Evolutionary conservation across 1,284 basidiomycete genomes (phyloP).

Genomic region (Trametes versicolor): DNA sequence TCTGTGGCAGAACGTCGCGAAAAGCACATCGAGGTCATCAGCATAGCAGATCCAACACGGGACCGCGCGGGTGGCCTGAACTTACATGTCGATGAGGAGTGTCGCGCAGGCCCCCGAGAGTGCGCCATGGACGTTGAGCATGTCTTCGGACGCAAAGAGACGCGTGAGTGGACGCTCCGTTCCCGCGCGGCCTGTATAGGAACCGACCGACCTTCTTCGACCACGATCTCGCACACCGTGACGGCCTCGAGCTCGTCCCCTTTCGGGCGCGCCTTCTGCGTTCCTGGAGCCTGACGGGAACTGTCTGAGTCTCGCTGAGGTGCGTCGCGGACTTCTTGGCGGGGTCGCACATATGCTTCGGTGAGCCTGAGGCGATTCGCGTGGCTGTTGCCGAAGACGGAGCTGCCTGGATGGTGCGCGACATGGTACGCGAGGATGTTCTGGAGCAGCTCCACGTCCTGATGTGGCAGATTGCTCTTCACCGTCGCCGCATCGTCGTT

Average conservation of each 20-base stretch:
- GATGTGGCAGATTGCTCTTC: conserved; percentile 37
- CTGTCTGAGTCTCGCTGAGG: conserved; percentile 3
- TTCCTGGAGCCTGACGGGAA: conserved; percentile 13
- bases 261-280: conserved; percentile 11
- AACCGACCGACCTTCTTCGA: conserved; percentile 37
- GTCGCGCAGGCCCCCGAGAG: conserved; percentile 39
- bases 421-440: conserved; percentile 43
- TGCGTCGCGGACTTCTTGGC: conserved; percentile 3
- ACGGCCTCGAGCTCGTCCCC: conserved; percentile 32
- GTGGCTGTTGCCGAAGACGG: conserved; percentile 38
- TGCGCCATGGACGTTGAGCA: conserved; percentile 42
- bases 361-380: conserved; percentile 36
- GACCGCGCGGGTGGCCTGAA: background rate
- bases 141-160: conserved; percentile 29
- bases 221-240: conserved; percentile 40
- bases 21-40: background rate
- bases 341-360: conserved; percentile 34
- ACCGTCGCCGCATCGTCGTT: conserved; percentile 39
- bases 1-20: conserved; percentile 15
- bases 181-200: background rate
- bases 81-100: conserved; percentile 43
- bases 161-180: background rate
- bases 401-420: conserved; percentile 35
- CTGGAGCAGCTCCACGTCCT: conserved; percentile 36
- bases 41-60: background rate